Conservation (phyloP, 2,329 filamentous ascomycete species). For the Nemania abortiva region DNA sequence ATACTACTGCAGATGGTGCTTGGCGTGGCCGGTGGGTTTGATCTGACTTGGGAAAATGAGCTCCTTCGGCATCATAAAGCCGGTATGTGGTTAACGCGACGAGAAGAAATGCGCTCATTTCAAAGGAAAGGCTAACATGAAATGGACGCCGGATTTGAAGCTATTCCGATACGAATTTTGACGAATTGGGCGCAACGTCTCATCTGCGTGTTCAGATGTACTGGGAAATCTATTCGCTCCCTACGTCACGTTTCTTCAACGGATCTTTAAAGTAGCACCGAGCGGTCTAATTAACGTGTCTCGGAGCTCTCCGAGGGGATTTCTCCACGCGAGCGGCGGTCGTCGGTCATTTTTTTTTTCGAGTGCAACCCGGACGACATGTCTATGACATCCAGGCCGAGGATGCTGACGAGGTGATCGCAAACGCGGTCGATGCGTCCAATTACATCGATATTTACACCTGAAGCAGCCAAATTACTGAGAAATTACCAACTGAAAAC, state of each 20-base stretch:
- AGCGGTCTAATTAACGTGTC: not conserved
- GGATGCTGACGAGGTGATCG: not conserved
- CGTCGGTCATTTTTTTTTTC: not conserved
- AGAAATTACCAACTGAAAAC: not conserved
- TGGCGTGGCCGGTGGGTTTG: not conserved
- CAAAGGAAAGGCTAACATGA: not conserved
- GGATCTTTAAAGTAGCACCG: not conserved
- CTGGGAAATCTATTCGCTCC: not conserved
- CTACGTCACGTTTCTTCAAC: not conserved
- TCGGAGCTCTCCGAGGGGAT: not conserved
- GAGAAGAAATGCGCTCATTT: constrained; percentile 2
- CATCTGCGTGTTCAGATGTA: not conserved
- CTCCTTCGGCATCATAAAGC: not conserved
- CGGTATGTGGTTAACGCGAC: too few relatives aligned
- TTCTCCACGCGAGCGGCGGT: not conserved
- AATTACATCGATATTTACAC: not conserved
- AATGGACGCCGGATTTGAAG: not conserved
- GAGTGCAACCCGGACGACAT: not conserved
- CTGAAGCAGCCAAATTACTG: not conserved
- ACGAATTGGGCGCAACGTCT: not conserved
- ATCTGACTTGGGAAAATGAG: not conserved
- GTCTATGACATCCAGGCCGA: not conserved
- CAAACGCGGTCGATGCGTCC: not conserved
- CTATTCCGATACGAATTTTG: not conserved
- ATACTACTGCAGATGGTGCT: constrained; percentile 11